Conservation (phyloP, 164 flowering plant species). For the Akebia trifoliata region DNA sequence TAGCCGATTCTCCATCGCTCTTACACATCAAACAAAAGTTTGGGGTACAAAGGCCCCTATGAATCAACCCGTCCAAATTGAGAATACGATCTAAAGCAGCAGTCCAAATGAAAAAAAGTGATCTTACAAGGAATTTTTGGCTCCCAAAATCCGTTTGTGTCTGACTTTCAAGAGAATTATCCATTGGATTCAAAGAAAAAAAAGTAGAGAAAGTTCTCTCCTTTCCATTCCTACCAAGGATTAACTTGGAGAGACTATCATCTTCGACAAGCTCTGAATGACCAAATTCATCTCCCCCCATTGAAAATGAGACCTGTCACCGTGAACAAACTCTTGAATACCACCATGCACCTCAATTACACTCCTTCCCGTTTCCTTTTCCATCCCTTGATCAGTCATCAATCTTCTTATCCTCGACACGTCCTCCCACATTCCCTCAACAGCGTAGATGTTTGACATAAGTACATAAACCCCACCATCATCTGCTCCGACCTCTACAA, state of each 20-base stretch:
- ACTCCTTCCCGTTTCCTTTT: slow-evolving; percentile 31
- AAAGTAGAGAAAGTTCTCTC: too few relatives aligned
- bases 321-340: slow-evolving; percentile 26
- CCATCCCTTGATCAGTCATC: slow-evolving; percentile 22
- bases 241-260: slow-evolving; percentile 6
- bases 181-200: too few relatives aligned
- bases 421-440: slow-evolving; percentile 28
- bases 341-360: slow-evolving; percentile 26
- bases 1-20: too few relatives aligned
- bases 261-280: slow-evolving; percentile 21
- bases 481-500: slow-evolving; percentile 27
- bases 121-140: too few relatives aligned
- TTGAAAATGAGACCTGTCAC: slow-evolving; percentile 13
- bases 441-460: slow-evolving; percentile 36
- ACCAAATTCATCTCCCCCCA: slow-evolving; percentile 13
- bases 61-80: too few relatives aligned
- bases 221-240: too few relatives aligned
- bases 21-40: too few relatives aligned
- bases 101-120: too few relatives aligned
- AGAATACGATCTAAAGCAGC: too few relatives aligned
- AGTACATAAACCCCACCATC: slow-evolving; percentile 35
- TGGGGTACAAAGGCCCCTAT: too few relatives aligned
- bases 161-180: too few relatives aligned
- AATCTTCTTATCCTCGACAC: slow-evolving; percentile 19
- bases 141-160: too few relatives aligned